These are phyloP conservation scores for Dimargaris xerosporica DNA, from an alignment of 192 early-diverging fungal species.

Conservation along the genomic window DNA sequence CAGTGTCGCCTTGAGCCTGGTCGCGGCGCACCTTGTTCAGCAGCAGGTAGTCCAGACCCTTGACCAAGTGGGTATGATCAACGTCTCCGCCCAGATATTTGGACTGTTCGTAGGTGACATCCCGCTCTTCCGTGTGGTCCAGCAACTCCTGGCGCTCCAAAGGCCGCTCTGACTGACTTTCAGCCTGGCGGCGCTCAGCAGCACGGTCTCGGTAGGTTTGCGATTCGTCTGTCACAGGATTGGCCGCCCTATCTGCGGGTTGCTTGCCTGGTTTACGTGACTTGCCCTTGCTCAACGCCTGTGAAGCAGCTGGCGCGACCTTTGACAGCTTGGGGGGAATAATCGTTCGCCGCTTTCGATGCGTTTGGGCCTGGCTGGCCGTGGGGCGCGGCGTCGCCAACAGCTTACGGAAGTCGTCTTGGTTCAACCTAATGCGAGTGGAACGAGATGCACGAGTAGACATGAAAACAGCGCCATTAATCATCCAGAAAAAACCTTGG, in stretches of 20 bases:
- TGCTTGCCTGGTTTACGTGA: conserved; percentile 8
- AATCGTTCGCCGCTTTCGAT: neutral
- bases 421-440: conserved; percentile 30
- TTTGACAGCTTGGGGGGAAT: conserved; percentile 4
- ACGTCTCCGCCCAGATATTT: conserved; percentile 82
- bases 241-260: too few relatives aligned
- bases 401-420: conserved; percentile 68
- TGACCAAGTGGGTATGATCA: conserved; percentile 82
- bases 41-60: conserved; percentile 77
- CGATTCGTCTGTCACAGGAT: conserved; percentile 12
- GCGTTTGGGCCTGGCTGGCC: conserved; percentile 12
- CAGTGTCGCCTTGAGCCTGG: conserved; percentile 23
- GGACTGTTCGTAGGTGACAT: conserved; percentile 47
- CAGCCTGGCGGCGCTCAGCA: conserved; percentile 66
- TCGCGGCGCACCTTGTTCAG: conserved; percentile 50
- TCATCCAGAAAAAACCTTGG: neutral
- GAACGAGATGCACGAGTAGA: neutral
- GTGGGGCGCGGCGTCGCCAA: conserved; percentile 48
- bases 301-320: conserved; percentile 8
- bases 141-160: neutral
- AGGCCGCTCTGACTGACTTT: conserved; percentile 1
- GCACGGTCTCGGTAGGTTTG: conserved; percentile 76
- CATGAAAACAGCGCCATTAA: neutral
- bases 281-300: conserved; percentile 19
- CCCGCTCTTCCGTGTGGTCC: neutral